These are phyloP conservation scores for Penicillium roqueforti DNA, from an alignment of 495 filamentous ascomycete species.

Conservation along the genomic window DNA sequence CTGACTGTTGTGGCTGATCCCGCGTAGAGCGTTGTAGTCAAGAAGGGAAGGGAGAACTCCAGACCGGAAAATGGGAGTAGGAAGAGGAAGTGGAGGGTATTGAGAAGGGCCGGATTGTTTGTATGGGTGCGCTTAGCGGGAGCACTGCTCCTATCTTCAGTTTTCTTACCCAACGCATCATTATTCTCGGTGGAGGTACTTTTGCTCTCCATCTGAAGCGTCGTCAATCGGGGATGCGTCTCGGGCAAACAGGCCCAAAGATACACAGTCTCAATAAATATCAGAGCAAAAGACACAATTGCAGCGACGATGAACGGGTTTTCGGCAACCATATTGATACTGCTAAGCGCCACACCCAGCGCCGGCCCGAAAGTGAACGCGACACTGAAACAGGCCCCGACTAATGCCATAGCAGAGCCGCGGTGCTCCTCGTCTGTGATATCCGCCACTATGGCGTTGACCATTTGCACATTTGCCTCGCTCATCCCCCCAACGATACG, in stretches of 20 bases:
- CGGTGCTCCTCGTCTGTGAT: slow-evolving; percentile 78
- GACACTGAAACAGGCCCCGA: slow-evolving; percentile 94
- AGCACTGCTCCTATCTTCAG: slow-evolving; percentile 11
- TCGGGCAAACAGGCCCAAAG: slow-evolving; percentile 86
- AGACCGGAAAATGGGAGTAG: slow-evolving; percentile 95
- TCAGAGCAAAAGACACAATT: slow-evolving; percentile 73
- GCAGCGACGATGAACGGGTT: slow-evolving; percentile 95
- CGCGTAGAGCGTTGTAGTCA: slow-evolving; percentile 89
- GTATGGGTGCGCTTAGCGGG: slow-evolving; percentile 44
- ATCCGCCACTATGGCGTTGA: slow-evolving; percentile 94
- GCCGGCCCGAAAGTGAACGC: slow-evolving; percentile 96
- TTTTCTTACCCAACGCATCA: slow-evolving; percentile 1
- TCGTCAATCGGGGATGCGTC: slow-evolving; percentile 61
- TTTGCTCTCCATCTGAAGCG: slow-evolving; percentile 26
- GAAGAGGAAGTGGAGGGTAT: slow-evolving; percentile 82
- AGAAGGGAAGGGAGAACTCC: slow-evolving; percentile 91
- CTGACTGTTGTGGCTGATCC: slow-evolving; percentile 44
- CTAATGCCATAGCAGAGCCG: slow-evolving; percentile 88
- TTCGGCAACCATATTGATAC: slow-evolving; percentile 66
- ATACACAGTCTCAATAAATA: slow-evolving; percentile 81
- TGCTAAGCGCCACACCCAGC: slow-evolving; percentile 77
- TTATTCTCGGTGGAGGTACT: not conserved
- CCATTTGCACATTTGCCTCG: slow-evolving; percentile 95
- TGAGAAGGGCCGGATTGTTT: slow-evolving; percentile 79
- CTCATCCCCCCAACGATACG: slow-evolving; percentile 89